Conservation (phyloP, 2,329 filamentous ascomycete species). For the Xylaria sp. region DNA sequence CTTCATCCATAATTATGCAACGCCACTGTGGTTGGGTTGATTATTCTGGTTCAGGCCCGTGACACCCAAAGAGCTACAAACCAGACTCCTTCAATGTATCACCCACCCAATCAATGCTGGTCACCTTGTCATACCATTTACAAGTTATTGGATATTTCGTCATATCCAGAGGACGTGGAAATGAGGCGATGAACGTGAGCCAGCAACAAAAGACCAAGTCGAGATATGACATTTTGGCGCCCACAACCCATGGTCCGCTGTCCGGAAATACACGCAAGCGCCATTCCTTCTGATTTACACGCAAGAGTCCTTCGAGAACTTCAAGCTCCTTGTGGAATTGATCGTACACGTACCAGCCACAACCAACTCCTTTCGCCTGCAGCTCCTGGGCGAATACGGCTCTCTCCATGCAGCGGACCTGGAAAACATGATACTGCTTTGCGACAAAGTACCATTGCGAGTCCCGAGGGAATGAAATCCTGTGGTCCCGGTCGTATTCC, state of each 20-base stretch:
- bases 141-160: not conserved
- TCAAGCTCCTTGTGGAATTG: not conserved
- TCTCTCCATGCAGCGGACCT: not conserved
- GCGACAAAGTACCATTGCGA: not conserved
- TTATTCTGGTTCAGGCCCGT: not conserved
- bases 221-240: not conserved
- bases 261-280: no score
- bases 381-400: not conserved
- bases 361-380: not conserved
- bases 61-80: not conserved
- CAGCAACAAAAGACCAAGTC: not conserved
- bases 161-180: rapidly evolving
- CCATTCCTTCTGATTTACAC: not conserved
- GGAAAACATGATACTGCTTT: not conserved
- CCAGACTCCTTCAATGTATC: not conserved
- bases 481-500: not conserved
- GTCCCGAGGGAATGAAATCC: not conserved
- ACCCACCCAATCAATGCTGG: not conserved
- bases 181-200: no score
- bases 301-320: not conserved
- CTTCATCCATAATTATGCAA: not conserved
- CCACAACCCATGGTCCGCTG: not conserved
- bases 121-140: not conserved
- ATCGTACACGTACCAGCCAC: not conserved
- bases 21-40: no score